Conservation (phyloP, 140 eudicot genomes). For the Anethum foeniculum region DNA sequence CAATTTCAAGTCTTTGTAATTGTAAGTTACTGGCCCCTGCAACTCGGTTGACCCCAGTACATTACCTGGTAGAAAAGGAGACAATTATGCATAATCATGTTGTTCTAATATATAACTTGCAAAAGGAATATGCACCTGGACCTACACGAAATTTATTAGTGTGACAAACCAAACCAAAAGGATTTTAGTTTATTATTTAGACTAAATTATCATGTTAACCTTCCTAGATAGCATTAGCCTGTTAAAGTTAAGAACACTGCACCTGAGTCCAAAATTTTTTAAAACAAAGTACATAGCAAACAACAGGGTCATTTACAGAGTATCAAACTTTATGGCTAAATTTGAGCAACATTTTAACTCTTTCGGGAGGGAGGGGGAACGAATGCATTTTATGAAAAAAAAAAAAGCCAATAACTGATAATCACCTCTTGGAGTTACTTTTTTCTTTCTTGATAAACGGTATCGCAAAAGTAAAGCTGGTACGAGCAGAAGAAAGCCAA, state of each 20-base stretch:
- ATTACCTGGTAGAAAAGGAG: background rate
- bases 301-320: too few species aligned
- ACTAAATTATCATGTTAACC: background rate
- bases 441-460: slow-evolving; percentile 1
- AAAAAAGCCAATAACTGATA: background rate
- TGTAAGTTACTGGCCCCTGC: slow-evolving; percentile 14
- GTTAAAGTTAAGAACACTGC: background rate
- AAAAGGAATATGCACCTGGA: background rate
- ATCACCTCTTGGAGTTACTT: background rate
- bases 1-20: slow-evolving; percentile 1
- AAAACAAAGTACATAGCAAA: background rate
- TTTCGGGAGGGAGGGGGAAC: background rate
- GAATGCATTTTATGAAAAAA: background rate
- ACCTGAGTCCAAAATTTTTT: background rate
- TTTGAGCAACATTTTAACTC: background rate
- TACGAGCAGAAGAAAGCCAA: background rate
- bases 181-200: background rate
- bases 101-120: background rate
- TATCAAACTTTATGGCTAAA: background rate
- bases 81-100: background rate
- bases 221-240: background rate
- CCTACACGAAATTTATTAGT: background rate
- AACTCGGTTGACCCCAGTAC: slow-evolving; percentile 10
- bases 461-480: background rate
- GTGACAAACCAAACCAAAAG: background rate